Conservation (phyloP, 495 filamentous ascomycete species). For the Halenospora varia region DNA sequence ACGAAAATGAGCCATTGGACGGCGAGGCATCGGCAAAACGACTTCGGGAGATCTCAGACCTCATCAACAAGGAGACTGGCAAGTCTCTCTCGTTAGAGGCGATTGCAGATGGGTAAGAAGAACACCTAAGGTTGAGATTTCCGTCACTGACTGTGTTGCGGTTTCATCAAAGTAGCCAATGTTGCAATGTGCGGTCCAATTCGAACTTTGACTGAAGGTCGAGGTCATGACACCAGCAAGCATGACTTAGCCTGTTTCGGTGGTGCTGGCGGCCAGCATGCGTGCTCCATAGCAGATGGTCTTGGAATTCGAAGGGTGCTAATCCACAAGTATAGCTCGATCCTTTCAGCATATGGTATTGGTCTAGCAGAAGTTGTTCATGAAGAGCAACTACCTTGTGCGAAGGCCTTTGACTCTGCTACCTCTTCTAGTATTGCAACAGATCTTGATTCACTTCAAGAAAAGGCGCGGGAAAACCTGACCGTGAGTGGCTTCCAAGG, state of each 20-base stretch:
- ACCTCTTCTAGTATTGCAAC: no score
- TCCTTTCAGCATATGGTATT: conserved; percentile 96
- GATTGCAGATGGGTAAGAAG: conserved; percentile 79
- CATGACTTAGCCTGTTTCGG: conserved; percentile 91
- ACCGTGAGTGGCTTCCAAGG: no score
- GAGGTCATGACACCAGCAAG: conserved; percentile 86
- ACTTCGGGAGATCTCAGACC: conserved; percentile 71
- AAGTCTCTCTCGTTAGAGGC: conserved; percentile 80
- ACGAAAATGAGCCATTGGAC: conserved; percentile 85
- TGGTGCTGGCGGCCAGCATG: conserved; percentile 93
- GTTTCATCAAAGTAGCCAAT: conserved; percentile 92
- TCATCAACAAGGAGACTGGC: conserved; percentile 59
- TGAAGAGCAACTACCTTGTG: conserved; percentile 80
- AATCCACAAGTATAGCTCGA: conserved; percentile 88
- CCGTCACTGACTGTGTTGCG: no score
- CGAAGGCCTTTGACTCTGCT: conserved; percentile 48
- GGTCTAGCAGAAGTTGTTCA: conserved; percentile 92
- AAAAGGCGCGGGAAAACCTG: conserved; percentile 57
- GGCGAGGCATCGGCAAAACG: conserved; percentile 68
- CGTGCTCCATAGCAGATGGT: conserved; percentile 87
- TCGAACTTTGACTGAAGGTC: conserved; percentile 84
- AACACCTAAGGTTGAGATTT: no score
- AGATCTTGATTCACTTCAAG: conserved; percentile 45
- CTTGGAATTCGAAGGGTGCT: conserved; percentile 85
- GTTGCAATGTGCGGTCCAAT: conserved; percentile 96